Base-by-base conservation (phyloP, 352 stramenopile genomes). In the Phytophthora pisi region DNA sequence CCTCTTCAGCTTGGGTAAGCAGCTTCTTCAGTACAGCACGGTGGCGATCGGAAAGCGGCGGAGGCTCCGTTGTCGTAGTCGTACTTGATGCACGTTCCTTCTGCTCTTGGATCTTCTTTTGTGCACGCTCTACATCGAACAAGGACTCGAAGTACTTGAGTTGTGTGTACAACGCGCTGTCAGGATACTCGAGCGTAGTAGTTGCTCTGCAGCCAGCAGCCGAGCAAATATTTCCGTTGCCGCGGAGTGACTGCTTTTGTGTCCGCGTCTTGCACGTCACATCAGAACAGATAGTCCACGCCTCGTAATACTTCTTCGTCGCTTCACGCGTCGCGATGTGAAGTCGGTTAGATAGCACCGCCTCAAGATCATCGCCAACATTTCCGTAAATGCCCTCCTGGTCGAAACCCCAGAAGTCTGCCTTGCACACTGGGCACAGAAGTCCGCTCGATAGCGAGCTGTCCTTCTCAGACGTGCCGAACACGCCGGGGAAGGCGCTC, bases 71-170 rank as follows among this genome's bases (percentile, higher is more conserved):
- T 28, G 74, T 80, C 15, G 66, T 54, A 28, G 51, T 65, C n/a
- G 26, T 67, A 24, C 53, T 56, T 51, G 38, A 68, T 57, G 56
- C 60, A 47, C 74, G 75, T 24, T 77, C 70, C 38, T 95, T 82
- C 66, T 97, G 74, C 42, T 90, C 86, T 55, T 75, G 60, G 30
- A 92, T 82, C 51, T 91, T 96, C 51, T 89, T 89, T 74, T 97
- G 75, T 8, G 89, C 91, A 28, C 90, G 95, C 18, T 97, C 84
- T 11, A 97, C 65, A 74, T 99, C 94, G 59, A 99, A 99, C 8
- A 99, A 84, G 24, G 92, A 93, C 72, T 98, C 94, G 58, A 98
- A 96, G 69, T 98, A 99, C 76, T 99, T 99, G 47, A 99, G 88
- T 73, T 99, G 97, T 18, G 91, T 99, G 65, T 99, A 97, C 20